Percentiles rank a stretch among this genome's conserved stretches.
phyloP scores from a whole-genome alignment of 345 rosid genomes.

The Passiflora organensis region DNA sequence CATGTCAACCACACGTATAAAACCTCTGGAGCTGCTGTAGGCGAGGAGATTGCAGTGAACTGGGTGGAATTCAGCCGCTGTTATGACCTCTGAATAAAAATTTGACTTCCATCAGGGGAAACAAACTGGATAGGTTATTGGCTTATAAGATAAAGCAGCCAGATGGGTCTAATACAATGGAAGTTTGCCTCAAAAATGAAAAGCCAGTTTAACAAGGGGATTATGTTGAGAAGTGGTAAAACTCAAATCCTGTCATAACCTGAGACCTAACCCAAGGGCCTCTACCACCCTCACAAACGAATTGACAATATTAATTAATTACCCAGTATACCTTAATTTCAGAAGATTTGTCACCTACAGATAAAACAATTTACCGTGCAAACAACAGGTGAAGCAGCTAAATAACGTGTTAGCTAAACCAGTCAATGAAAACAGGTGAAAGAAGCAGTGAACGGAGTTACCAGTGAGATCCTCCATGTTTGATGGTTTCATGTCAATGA shows the following conservation, averaged over 20 bases:
- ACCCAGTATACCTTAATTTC: neutral
- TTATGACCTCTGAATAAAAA: conserved; percentile 56
- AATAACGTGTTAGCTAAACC: no score
- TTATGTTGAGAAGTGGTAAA: neutral
- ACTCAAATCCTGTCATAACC: neutral
- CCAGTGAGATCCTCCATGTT: conserved; percentile 71
- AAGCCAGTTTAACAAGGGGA: neutral
- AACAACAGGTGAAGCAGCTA: no score
- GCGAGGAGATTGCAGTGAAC: conserved; percentile 57
- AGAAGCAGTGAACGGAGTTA: conserved; percentile 18
- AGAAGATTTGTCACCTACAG: neutral
- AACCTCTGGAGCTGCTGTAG: conserved; percentile 71
- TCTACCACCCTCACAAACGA: no score
- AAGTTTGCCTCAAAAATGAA: conserved; percentile 1
- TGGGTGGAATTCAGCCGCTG: conserved; percentile 68
- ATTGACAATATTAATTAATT: neutral
- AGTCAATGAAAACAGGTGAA: no score
- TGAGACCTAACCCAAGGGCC: neutral
- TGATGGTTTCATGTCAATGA: conserved; percentile 59
- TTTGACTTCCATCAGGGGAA: conserved; percentile 14
- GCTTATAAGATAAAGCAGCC: neutral
- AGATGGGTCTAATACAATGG: conserved; percentile 5
- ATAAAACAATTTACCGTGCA: no score
- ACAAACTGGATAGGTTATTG: neutral
- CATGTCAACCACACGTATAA: conserved; percentile 55